Conservation (phyloP, 257 asterid genomes). For the Ilex aquifolium region DNA sequence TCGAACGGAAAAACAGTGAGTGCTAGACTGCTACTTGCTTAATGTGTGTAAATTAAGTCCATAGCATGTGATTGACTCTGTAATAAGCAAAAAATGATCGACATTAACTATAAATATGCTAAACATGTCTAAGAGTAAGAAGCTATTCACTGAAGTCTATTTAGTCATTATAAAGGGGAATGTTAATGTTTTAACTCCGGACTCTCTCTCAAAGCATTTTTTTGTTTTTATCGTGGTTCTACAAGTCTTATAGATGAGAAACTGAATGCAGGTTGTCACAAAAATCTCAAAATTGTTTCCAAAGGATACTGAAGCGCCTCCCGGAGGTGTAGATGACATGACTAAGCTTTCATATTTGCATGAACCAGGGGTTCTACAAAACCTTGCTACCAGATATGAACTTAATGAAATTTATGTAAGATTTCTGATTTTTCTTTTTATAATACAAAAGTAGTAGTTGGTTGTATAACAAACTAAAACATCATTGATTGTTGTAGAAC, state of each 20-base stretch:
- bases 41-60: slow-evolving; percentile 2
- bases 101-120: not conserved
- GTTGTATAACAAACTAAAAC: no score
- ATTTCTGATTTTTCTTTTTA: slow-evolving; percentile 11
- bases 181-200: not conserved
- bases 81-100: slow-evolving; percentile 2
- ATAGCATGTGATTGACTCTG: slow-evolving; percentile 15
- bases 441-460: not conserved
- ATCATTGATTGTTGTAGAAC: no score
- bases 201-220: not conserved
- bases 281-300: slow-evolving; percentile 83
- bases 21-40: slow-evolving; percentile 10
- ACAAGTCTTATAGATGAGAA: no score
- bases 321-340: slow-evolving; percentile 99
- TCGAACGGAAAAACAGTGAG: slow-evolving; percentile 76
- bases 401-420: slow-evolving; percentile 97
- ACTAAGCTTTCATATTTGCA: slow-evolving; percentile 98
- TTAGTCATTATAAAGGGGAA: not conserved
- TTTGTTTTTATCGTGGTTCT: no score
- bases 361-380: slow-evolving; percentile 98
- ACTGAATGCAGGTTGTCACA: slow-evolving; percentile 56
- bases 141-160: not conserved
- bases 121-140: not conserved
- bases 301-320: slow-evolving; percentile 91
- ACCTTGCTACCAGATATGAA: slow-evolving; percentile 91